Evolutionary conservation across 164 flowering plant species (phyloP).

Genomic region (Sextonia rubra): DNA sequence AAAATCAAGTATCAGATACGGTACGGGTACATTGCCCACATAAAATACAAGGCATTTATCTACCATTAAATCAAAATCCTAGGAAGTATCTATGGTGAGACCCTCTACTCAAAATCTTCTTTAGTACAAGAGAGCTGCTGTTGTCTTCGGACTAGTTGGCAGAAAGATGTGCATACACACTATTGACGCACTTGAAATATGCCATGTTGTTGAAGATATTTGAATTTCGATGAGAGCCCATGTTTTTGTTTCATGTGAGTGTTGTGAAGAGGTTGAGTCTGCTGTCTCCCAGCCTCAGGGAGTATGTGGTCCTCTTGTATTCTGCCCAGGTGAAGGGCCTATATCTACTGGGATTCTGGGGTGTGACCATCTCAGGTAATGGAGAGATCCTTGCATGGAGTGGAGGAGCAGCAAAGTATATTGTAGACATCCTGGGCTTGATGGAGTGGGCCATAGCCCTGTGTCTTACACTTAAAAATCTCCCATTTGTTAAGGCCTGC

Average conservation of each 20-base stretch:
- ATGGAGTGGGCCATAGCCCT: conserved; percentile 49
- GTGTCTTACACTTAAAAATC: conserved; percentile 65
- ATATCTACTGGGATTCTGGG: conserved; percentile 35
- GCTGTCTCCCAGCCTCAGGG: conserved; percentile 43
- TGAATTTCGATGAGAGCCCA: neutral
- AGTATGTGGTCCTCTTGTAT: conserved; percentile 56
- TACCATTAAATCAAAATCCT: neutral
- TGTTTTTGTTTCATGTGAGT: neutral
- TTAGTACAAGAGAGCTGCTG: neutral
- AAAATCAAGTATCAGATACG: too few species aligned
- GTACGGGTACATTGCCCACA: too few species aligned
- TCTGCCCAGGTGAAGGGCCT: conserved; percentile 74
- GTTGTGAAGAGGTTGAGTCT: conserved; percentile 54
- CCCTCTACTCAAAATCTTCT: neutral
- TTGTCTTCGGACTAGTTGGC: too few species aligned
- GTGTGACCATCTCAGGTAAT: conserved; percentile 40
- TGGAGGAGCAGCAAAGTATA: conserved; percentile 73
- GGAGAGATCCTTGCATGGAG: conserved; percentile 45
- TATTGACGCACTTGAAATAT: too few species aligned
- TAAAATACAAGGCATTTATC: too few species aligned
- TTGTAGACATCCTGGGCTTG: conserved; percentile 57
- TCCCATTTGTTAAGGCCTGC: conserved; percentile 77
- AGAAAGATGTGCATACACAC: too few species aligned
- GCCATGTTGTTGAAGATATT: neutral
- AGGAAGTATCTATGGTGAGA: neutral